Evolutionary conservation across 164 flowering plant genomes (phyloP), one percentile per base, ranked within the genome.

Genomic region (Euptelea pleiosperma): DNA sequence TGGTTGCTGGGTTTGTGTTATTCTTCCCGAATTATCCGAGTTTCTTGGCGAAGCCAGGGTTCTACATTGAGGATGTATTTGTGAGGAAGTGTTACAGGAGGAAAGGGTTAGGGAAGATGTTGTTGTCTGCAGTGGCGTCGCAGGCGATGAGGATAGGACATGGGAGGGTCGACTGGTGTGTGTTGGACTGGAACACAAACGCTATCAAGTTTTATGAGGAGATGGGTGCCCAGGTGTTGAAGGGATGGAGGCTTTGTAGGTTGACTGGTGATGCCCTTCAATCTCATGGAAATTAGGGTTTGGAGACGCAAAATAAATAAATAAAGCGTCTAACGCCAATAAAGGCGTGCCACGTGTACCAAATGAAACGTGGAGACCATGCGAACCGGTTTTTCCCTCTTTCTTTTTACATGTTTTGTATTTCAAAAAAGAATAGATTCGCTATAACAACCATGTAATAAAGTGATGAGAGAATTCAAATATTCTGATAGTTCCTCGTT

Each of bases 101-200:
- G 84, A 81, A 62, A 26, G 96, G 92, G 40, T 52, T 89, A 0
- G 93, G 95, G 76, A 71, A 55, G 71, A 75, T 83, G 81, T 55
- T 87, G 73, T 64, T 91, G 46, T 56, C 81, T 6, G 87, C 86
- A 3, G 96, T 87, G 75, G 98, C 91, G 48, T 43, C 55, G 24
- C 91, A 83, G 71, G 95, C 93, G 10, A 91, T 75, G 76, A 79
- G 73, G 65, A 80, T 85, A 85, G 93, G 85, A 52, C 71, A 72
- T 42, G 96, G 89, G 21, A 75, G 98, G 46, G 96, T 89, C 56
- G 96, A 91, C 63, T 89, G 96, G 98, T 76, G 71, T 22, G 98
- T 89, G 66, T 73, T 89, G 55, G 96, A 89, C 47, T 92, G 98
- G 98, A 92, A 92, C 57, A 67, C 70, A 37, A 89, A 86, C 66